Evolutionary conservation across 108 stramenopile species (phyloP), one percentile per base, ranked within the genome.

Genomic region (Asterionellopsis glacialis): DNA sequence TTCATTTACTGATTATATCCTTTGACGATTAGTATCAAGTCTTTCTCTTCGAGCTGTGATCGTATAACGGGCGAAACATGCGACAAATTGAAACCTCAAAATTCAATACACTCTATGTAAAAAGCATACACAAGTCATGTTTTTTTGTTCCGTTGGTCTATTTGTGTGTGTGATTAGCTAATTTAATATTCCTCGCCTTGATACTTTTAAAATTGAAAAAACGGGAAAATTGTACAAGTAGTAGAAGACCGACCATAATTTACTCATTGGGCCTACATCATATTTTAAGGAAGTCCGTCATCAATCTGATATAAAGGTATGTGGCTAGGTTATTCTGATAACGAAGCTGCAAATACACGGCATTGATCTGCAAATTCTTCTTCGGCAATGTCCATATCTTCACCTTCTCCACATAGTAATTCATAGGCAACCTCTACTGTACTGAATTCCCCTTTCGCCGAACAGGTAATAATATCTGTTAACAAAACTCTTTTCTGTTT

Each of bases 311-410:
- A 19, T 47, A 16, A 47, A 47, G 16, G 45, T 9, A 47, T 2
- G 45, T 11, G 14, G 33, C 1, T 16, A 10, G 45, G 48, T 9
- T 16, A 26, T 63, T 53, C 50, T 48, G 51, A 23, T 33, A 70
- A 45, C 38, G 62, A 43, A 15, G 55, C 38, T 13, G 87, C 84
- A 80, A 91, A 84, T 24, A 91, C 83, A 51, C 80, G 59, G 54
- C 90, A 91, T 67, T 91, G 90, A 40, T 91, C 90, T 9, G 84
- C 81, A 69, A 91, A 91, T n/a, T 91, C 90, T 69, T 86, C 85
- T 56, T 88, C 80, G 23, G 82, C 86, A 33, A 74, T 73, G 44
- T 77, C 74, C 19, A 61, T 48, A 21, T 64, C 61, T 19, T 64
- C 64, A 44, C 50, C 52, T 26, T 60, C 59, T 11, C 60, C 54